These are phyloP conservation scores for Acmispon strigosus DNA, from an alignment of 306 rosid species.

Conservation along the genomic window DNA sequence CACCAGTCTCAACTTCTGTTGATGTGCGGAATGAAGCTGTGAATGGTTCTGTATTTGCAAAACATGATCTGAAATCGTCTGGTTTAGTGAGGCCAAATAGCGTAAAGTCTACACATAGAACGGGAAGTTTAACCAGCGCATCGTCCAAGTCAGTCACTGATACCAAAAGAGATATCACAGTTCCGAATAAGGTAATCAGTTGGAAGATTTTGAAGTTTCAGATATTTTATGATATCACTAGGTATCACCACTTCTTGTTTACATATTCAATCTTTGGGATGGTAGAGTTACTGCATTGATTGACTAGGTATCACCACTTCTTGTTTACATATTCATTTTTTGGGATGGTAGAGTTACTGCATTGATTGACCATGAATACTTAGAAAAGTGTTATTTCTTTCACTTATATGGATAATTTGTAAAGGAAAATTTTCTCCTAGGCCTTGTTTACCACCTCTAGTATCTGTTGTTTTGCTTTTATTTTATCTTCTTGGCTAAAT, in stretches of 20 bases:
- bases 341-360: constrained; percentile 11
- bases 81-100: constrained; percentile 33
- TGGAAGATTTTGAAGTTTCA: constrained; percentile 8
- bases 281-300: too few relatives aligned
- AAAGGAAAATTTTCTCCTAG: background rate
- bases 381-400: background rate
- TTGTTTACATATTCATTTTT: constrained; percentile 12
- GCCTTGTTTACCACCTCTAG: background rate
- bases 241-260: constrained; percentile 9
- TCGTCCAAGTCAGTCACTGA: constrained; percentile 27
- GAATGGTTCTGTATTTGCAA: constrained; percentile 22
- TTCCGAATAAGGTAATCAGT: constrained; percentile 41
- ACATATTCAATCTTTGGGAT: constrained; percentile 3
- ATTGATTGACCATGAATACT: background rate
- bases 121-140: constrained; percentile 27
- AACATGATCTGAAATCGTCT: constrained; percentile 23
- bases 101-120: constrained; percentile 17
- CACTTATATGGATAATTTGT: background rate
- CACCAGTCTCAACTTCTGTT: constrained; percentile 29
- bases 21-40: constrained; percentile 32
- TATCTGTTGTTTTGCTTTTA: background rate
- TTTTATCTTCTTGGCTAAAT: background rate
- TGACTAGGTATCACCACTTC: background rate
- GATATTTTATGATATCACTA: background rate
- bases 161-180: constrained; percentile 20